Evolutionary conservation across 78 protist species (phyloP).

Genomic region (Capsaspora owczarzaki): DNA sequence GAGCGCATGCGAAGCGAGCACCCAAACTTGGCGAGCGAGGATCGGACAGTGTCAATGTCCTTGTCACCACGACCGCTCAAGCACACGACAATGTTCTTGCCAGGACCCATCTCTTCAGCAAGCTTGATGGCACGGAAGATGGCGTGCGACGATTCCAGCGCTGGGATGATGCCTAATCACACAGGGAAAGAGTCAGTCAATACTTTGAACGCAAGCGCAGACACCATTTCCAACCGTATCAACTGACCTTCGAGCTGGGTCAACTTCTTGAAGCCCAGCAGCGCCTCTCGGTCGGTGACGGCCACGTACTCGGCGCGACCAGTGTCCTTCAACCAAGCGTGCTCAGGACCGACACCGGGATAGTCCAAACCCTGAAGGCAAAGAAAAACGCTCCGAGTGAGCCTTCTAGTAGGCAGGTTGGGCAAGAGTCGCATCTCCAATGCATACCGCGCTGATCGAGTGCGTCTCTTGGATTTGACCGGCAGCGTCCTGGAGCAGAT

Average conservation of each 20-base stretch:
- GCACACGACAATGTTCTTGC: slow-evolving; percentile 47
- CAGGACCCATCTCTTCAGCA: slow-evolving; percentile 27
- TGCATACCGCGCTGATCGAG: slow-evolving; percentile 54
- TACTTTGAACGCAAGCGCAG: background rate
- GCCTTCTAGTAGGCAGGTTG: background rate
- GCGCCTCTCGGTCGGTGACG: slow-evolving; percentile 51
- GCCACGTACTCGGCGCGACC: slow-evolving; percentile 32
- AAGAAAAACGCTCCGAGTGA: background rate
- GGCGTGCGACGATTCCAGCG: slow-evolving; percentile 83
- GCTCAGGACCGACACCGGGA: slow-evolving; percentile 87
- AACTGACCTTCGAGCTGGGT: slow-evolving; percentile 28
- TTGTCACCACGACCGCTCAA: slow-evolving; percentile 77
- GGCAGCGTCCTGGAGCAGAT: slow-evolving; percentile 50
- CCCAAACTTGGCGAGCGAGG: background rate
- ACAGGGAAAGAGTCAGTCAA: slow-evolving; percentile 18
- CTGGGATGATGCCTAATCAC: slow-evolving; percentile 74
- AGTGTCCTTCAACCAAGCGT: slow-evolving; percentile 61
- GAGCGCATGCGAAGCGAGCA: background rate
- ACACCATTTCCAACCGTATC: slow-evolving; percentile 14
- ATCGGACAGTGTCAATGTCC: slow-evolving; percentile 40
- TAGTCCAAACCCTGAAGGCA: slow-evolving; percentile 64
- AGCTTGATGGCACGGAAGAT: slow-evolving; percentile 49
- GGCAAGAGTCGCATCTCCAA: background rate
- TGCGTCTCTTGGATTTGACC: slow-evolving; percentile 72
- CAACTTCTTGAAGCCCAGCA: slow-evolving; percentile 34